Percentiles rank a stretch among this genome's conserved stretches.
Evolutionary conservation across 139 green algal genomes (phyloP).

Genomic region (Yamagishiella unicocca): DNA sequence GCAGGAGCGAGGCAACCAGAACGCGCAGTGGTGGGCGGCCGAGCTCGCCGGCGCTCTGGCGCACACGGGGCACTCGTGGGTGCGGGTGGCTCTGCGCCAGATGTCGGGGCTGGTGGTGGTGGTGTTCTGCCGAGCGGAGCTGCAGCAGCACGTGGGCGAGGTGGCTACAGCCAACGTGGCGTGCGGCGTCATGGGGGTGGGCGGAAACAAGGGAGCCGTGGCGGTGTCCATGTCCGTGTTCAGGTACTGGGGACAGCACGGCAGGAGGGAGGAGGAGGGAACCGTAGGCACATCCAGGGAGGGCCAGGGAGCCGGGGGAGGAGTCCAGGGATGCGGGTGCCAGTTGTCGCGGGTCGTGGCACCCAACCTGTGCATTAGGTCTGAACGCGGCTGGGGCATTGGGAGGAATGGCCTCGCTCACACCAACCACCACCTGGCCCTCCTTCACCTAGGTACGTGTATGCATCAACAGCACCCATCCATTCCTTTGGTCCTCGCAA

Average conservation of each 20-base stretch:
- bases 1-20: conserved; percentile 82
- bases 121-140: conserved; percentile 67
- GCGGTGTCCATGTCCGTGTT: conserved; percentile 88
- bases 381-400: too few relatives aligned
- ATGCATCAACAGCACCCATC: too few relatives aligned
- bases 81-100: conserved; percentile 82
- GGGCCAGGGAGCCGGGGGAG: neutral
- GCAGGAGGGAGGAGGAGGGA: too few relatives aligned
- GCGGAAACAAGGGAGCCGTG: conserved; percentile 96
- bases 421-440: too few relatives aligned
- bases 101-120: conserved; percentile 88
- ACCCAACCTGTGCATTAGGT: too few relatives aligned
- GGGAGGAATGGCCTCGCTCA: too few relatives aligned
- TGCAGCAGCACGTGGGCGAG: conserved; percentile 74
- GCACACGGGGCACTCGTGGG: conserved; percentile 49
- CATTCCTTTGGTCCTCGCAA: too few relatives aligned
- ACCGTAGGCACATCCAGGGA: too few relatives aligned
- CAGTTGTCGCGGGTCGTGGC: too few relatives aligned
- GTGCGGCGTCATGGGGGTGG: conserved; percentile 92
- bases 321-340: too few relatives aligned
- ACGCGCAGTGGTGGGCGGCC: conserved; percentile 78
- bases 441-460: too few relatives aligned
- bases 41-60: conserved; percentile 64
- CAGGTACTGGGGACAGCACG: conserved; percentile 62
- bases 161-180: conserved; percentile 87